Conservation (phyloP, 805 yeast genomes). For the Yamadazyma scolyti region DNA sequence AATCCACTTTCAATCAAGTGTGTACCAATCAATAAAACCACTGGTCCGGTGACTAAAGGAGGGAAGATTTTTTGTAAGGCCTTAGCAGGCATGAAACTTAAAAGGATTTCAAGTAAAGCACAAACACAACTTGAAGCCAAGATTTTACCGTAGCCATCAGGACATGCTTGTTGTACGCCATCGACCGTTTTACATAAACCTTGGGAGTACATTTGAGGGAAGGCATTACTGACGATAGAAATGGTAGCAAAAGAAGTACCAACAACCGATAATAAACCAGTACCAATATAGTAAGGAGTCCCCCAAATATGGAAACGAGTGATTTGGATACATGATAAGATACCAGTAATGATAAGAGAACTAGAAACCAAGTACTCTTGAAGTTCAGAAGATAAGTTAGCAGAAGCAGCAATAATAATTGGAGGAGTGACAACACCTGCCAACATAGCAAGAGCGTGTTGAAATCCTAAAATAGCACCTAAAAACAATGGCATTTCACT, state of each 20-base stretch:
- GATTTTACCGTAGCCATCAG: conserved; percentile 86
- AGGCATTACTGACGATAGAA: conserved; percentile 68
- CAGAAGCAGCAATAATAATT: conserved; percentile 60
- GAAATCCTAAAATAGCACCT: conserved; percentile 77
- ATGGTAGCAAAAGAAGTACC: conserved; percentile 91
- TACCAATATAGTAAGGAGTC: conserved; percentile 77
- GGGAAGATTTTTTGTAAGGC: conserved; percentile 74
- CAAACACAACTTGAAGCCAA: conserved; percentile 78
- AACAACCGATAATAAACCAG: conserved; percentile 85
- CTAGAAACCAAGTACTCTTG: conserved; percentile 36
- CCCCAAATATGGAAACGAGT: conserved; percentile 73
- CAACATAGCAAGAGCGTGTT: conserved; percentile 85
- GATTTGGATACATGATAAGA: conserved; percentile 60
- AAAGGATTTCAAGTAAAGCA: conserved; percentile 65
- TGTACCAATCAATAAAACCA: conserved; percentile 79
- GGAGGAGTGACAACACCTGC: conserved; percentile 91
- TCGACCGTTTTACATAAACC: conserved; percentile 50
- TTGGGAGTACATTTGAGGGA: conserved; percentile 74
- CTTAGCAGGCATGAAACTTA: conserved; percentile 77
- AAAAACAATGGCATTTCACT: conserved; percentile 78
- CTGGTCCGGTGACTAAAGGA: conserved; percentile 91
- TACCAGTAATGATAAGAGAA: conserved; percentile 37
- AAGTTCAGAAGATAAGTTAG: conserved; percentile 48
- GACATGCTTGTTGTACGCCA: conserved; percentile 74
- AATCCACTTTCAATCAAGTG: conserved; percentile 68